Conservation (phyloP, 2,329 filamentous ascomycete genomes). For the Penicillium sp. region DNA sequence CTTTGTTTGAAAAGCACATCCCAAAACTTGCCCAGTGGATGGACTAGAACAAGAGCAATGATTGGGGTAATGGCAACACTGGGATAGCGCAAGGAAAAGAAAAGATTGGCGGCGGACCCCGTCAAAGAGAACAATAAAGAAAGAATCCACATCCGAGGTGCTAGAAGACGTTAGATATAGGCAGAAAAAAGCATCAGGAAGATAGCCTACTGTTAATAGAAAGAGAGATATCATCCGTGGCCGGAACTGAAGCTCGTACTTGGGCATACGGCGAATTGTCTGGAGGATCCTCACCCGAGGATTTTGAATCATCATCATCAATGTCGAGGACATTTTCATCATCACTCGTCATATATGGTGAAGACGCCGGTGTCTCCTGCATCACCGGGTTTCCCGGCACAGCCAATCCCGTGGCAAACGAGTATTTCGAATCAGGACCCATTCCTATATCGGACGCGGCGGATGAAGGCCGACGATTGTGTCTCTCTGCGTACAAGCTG, state of each 20-base stretch:
- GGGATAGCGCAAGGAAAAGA: constrained; percentile 86
- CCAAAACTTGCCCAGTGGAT: constrained; percentile 78
- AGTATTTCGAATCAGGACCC: constrained; percentile 33
- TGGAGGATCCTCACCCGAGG: constrained; percentile 32
- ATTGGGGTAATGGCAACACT: constrained; percentile 87
- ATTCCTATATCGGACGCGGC: constrained; percentile 31
- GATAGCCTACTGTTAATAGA: constrained; percentile 65
- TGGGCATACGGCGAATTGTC: constrained; percentile 59
- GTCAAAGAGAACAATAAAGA: constrained; percentile 77
- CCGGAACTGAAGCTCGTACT: constrained; percentile 74
- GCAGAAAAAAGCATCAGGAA: not conserved
- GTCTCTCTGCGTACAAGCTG: constrained; percentile 10
- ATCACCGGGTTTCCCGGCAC: constrained; percentile 25
- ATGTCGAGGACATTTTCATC: constrained; percentile 24
- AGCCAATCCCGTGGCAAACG: constrained; percentile 30
- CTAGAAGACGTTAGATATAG: constrained; percentile 18
- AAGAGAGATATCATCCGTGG: constrained; percentile 70
- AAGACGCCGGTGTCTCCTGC: constrained; percentile 24
- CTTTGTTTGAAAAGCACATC: constrained; percentile 65
- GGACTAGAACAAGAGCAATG: constrained; percentile 65
- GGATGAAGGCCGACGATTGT: constrained; percentile 26
- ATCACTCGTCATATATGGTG: constrained; percentile 20
- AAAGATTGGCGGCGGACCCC: constrained; percentile 62
- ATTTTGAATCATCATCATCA: constrained; percentile 33
- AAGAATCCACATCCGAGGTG: constrained; percentile 80